These are phyloP conservation scores for Chenopodium suecicum DNA, from an alignment of 148 eudicot genomes.

Conservation along the genomic window DNA sequence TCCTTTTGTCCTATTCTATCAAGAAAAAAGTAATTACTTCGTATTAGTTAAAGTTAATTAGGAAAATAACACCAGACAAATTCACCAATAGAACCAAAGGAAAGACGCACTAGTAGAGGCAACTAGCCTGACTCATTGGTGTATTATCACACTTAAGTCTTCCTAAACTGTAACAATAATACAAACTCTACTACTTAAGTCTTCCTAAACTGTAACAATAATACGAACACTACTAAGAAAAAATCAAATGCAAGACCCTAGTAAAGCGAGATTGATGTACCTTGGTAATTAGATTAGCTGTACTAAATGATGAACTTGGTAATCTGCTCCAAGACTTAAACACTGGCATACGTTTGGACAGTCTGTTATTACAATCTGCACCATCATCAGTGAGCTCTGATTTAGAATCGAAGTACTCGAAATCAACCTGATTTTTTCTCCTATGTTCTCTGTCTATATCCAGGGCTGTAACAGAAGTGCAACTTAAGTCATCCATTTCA, in stretches of 20 bases:
- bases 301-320: conserved; percentile 4
- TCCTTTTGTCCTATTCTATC: not conserved
- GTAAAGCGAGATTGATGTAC: conserved; percentile 6
- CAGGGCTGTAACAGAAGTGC: not conserved
- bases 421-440: not conserved
- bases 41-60: not conserved
- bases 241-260: not conserved
- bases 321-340: not conserved
- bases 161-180: not conserved
- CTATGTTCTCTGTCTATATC: not conserved
- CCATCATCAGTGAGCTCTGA: not conserved
- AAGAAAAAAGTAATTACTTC: not conserved
- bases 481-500: not conserved
- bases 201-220: not conserved
- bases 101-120: too few relatives aligned
- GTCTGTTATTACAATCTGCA: not conserved
- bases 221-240: not conserved
- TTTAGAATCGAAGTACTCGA: not conserved
- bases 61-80: too few relatives aligned
- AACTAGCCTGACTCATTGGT: too few relatives aligned
- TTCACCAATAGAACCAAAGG: too few relatives aligned
- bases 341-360: not conserved
- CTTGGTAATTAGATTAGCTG: not conserved
- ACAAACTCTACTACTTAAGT: not conserved
- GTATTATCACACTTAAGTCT: not conserved